Conservation (phyloP, 345 rosid species). For the Euclidium syriacum region DNA sequence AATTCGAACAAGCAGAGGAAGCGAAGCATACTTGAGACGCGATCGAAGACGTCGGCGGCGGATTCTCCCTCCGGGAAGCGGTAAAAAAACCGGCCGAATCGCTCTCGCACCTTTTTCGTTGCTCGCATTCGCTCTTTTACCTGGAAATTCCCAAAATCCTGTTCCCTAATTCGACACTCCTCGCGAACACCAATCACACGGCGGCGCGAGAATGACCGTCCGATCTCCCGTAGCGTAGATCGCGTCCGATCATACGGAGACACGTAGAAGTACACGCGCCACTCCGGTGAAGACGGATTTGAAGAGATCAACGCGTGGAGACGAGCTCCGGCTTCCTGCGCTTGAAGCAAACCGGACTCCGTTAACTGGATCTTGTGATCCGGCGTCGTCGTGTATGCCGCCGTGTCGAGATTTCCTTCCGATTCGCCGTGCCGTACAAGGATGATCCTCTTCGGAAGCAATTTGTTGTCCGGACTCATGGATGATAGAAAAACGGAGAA, state of each 20-base stretch:
- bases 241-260: constrained; percentile 90
- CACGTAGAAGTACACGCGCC: constrained; percentile 87
- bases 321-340: constrained; percentile 54
- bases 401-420: constrained; percentile 71
- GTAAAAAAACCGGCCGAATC: constrained; percentile 79
- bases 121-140: constrained; percentile 71
- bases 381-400: constrained; percentile 76
- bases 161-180: constrained; percentile 86
- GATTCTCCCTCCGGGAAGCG: constrained; percentile 99
- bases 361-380: constrained; percentile 88
- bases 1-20: background rate
- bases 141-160: constrained; percentile 98
- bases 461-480: constrained; percentile 31
- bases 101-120: constrained; percentile 63
- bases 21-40: constrained; percentile 69
- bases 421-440: constrained; percentile 96
- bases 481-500: constrained; percentile 8
- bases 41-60: constrained; percentile 96
- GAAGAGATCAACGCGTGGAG: constrained; percentile 43
- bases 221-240: constrained; percentile 90
- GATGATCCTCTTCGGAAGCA: constrained; percentile 85
- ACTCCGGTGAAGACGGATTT: constrained; percentile 26
- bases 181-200: constrained; percentile 90
- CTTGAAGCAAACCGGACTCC: constrained; percentile 49
- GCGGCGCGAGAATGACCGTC: constrained; percentile 63